phyloP scores from a whole-genome alignment of 1,139 yeast species.

The Suhomyces panamericanus region DNA sequence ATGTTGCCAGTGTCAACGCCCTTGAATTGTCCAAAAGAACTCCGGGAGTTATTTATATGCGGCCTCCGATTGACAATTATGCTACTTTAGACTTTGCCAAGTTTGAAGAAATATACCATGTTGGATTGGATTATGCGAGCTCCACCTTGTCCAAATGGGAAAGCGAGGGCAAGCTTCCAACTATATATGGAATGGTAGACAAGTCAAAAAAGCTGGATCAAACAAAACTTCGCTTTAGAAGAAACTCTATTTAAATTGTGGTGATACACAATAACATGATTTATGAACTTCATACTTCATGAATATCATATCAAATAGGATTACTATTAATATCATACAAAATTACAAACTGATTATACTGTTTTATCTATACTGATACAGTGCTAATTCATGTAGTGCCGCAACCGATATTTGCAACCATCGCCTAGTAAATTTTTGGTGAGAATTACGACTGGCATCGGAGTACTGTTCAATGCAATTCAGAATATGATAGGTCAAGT shows the following conservation, averaged over 20 bases:
- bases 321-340: no score
- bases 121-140: constrained; percentile 77
- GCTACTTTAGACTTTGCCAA: constrained; percentile 92
- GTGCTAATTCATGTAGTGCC: constrained; percentile 1
- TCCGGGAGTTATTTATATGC: constrained; percentile 82
- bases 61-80: constrained; percentile 92
- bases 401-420: constrained; percentile 8
- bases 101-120: constrained; percentile 83
- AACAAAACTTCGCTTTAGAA: constrained; percentile 42
- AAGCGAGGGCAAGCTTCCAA: constrained; percentile 55
- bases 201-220: constrained; percentile 19
- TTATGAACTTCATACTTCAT: no score
- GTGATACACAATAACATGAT: no score
- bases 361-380: no score
- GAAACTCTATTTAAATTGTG: constrained; percentile 56
- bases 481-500: constrained; percentile 1
- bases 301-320: no score
- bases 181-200: constrained; percentile 55
- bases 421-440: neutral
- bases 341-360: no score
- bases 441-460: neutral
- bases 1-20: constrained; percentile 94
- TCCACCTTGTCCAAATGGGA: constrained; percentile 55
- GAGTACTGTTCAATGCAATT: neutral
- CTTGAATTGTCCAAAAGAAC: constrained; percentile 81